These are phyloP conservation scores for Barnettozyma pratensis DNA, from an alignment of 805 yeast genomes.

Conservation along the genomic window DNA sequence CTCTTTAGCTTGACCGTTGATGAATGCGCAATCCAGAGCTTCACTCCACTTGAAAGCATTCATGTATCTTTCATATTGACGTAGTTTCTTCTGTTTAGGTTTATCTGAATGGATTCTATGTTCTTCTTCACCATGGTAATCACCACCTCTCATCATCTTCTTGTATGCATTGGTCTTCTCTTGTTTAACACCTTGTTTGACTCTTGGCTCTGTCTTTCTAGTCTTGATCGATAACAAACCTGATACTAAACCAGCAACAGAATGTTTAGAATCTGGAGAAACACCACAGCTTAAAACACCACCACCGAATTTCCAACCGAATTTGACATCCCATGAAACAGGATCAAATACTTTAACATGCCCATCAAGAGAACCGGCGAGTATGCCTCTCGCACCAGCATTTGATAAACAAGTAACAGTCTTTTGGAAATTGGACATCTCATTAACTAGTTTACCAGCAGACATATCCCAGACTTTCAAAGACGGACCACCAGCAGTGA, in stretches of 20 bases:
- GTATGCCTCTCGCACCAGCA: slow-evolving; percentile 63
- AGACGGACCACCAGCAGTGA: slow-evolving; percentile 76
- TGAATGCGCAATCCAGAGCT: slow-evolving; percentile 83
- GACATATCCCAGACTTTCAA: slow-evolving; percentile 91
- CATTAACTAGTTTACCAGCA: slow-evolving; percentile 64
- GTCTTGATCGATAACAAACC: slow-evolving; percentile 89
- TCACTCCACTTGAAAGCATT: slow-evolving; percentile 90
- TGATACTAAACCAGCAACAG: slow-evolving; percentile 87
- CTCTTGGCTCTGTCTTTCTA: slow-evolving; percentile 62
- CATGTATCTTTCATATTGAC: slow-evolving; percentile 76
- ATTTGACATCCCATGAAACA: slow-evolving; percentile 77
- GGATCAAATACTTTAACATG: slow-evolving; percentile 93
- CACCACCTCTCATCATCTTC: slow-evolving; percentile 85
- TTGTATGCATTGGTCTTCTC: slow-evolving; percentile 60
- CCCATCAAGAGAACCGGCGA: slow-evolving; percentile 95
- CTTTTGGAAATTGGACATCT: slow-evolving; percentile 84
- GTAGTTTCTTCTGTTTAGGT: slow-evolving; percentile 56
- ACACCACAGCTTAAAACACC: slow-evolving; percentile 88
- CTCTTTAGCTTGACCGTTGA: slow-evolving; percentile 74
- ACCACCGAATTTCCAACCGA: slow-evolving; percentile 96
- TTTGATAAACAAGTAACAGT: slow-evolving; percentile 81
- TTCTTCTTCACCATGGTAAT: slow-evolving; percentile 87
- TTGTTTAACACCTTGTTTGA: slow-evolving; percentile 43
- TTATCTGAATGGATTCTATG: slow-evolving; percentile 62
- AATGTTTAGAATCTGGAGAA: slow-evolving; percentile 81